A percentile compares a stretch with the other conserved stretches of the same genome.
phyloP scores from a whole-genome alignment of 768 basidiomycete species.

The Agaricus blazei region DNA sequence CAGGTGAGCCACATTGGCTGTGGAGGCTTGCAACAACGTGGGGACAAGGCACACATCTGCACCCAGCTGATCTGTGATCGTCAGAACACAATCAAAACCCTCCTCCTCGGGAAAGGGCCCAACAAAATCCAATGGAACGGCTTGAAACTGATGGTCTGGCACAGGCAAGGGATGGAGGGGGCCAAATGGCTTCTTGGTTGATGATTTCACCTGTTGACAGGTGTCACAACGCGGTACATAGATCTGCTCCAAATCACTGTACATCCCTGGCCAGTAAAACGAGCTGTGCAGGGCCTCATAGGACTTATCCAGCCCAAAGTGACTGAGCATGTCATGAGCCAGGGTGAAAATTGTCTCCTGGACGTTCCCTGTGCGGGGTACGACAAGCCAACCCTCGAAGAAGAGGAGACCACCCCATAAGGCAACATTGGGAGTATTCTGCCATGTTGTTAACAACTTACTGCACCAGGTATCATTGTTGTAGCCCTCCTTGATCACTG shows the following conservation, averaged over 20 bases:
- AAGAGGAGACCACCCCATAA: conserved; percentile 17
- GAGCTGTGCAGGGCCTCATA: too few relatives aligned
- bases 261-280: too few relatives aligned
- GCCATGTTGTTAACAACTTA: not conserved
- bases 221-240: conserved; percentile 28
- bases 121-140: conserved; percentile 7
- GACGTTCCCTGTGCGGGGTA: conserved; percentile 18
- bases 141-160: not conserved
- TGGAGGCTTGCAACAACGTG: not conserved
- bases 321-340: conserved; percentile 24
- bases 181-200: conserved; percentile 21
- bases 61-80: conserved; percentile 8
- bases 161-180: conserved; percentile 17
- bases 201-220: conserved; percentile 34
- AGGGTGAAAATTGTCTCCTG: conserved; percentile 19
- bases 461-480: not conserved
- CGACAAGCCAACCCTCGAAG: conserved; percentile 16
- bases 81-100: not conserved
- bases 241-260: conserved; percentile 17
- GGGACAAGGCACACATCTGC: conserved; percentile 11
- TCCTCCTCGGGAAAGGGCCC: conserved; percentile 3
- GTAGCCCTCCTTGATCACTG: not conserved
- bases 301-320: conserved; percentile 31
- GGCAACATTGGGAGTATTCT: not conserved
- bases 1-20: conserved; percentile 2